These are phyloP conservation scores for Pythium aristosporum DNA, from an alignment of 352 stramenopile genomes.

Conservation along the genomic window DNA sequence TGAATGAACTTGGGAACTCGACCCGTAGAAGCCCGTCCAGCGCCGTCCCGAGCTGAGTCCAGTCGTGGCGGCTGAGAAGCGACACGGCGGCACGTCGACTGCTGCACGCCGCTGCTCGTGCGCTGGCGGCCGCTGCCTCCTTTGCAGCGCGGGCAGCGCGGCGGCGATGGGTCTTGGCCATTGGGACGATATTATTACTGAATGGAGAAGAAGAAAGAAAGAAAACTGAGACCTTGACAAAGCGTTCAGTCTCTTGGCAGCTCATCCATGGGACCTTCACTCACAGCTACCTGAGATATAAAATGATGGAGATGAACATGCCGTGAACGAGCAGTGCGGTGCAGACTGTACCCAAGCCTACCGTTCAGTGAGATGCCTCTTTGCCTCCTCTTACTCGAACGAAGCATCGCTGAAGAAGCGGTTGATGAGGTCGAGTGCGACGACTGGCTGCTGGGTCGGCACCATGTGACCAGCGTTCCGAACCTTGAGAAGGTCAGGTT, in stretches of 20 bases:
- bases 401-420: conserved; percentile 43
- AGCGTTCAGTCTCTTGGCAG: too few relatives aligned
- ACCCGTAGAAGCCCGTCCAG: neutral
- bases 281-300: too few relatives aligned
- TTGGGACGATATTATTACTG: neutral
- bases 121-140: neutral
- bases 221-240: too few relatives aligned
- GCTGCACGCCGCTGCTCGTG: neutral
- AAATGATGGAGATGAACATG: too few relatives aligned
- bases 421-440: conserved; percentile 56
- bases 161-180: conserved; percentile 2
- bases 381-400: conserved; percentile 6
- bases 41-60: neutral
- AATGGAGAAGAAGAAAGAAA: too few relatives aligned
- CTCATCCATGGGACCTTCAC: too few relatives aligned
- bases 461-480: conserved; percentile 90
- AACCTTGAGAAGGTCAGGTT: conserved; percentile 80
- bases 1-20: conserved; percentile 4
- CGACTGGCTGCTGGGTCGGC: conserved; percentile 77
- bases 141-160: neutral
- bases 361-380: too few relatives aligned
- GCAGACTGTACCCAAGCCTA: too few relatives aligned
- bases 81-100: neutral
- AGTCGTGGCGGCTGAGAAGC: neutral
- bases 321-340: too few relatives aligned